Evolutionary conservation across 352 stramenopile species (phyloP), one percentile per base, ranked within the genome.

Genomic region (Pythium phragmitis): DNA sequence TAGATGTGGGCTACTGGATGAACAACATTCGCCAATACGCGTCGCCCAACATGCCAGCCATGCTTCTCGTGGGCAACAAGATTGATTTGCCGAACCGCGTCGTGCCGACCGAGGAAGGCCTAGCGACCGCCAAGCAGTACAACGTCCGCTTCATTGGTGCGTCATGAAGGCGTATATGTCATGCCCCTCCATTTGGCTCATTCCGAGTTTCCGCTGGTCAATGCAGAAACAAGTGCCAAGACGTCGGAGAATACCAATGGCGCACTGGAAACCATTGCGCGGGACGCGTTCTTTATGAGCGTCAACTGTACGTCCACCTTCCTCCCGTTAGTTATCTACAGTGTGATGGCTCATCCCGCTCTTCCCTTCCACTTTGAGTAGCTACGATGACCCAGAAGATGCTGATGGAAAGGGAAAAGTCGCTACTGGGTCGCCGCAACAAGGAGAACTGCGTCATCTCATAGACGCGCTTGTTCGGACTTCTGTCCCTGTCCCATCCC

Each of bases 1-100:
- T 49, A 95, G 86, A 97, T 51, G 91, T 98, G 50, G 90, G 85
- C 65, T 98, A 98, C 65, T 98, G 94, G 94, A 97, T 98, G 89
- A 95, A 97, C 64, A 98, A 98, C 66, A 98, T 98, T 59, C 86
- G 92, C 14, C 84, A 94, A 57, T 92, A 96, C 62, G 91, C 89
- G 19, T 77, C 80, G 1, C 77, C 81, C 37, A 76, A 77, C 52
- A 87, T 91, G 70, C 85, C 79, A 23, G 88, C 76, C 16, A 95
- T 92, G 86, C 68, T 96, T 43, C 69, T 97, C 3, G 87, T 97
- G 45, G 91, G 89, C 62, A 97, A 97, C 77, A 97, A 97, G 74
- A 96, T 96, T 52, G 91, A 97, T 90, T 57, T 97, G 53, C 77
- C 84, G 6, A 93, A 92, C 50, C 87, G 87, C 30, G 81, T 90